phyloP scores from a whole-genome alignment of 2,329 filamentous ascomycete genomes.

The Colletotrichum tropicale region DNA sequence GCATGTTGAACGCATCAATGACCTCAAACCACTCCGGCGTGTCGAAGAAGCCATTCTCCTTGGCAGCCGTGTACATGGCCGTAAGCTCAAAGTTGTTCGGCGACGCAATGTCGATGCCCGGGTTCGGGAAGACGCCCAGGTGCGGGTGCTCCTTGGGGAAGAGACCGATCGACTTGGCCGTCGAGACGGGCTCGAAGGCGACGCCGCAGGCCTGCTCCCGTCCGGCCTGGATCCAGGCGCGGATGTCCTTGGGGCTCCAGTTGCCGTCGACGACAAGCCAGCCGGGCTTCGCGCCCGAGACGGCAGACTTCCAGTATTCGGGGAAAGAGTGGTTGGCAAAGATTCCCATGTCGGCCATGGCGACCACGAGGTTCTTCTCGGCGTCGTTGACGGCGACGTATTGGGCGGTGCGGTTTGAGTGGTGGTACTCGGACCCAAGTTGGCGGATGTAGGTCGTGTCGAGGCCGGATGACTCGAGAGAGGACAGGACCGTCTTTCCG shows the following conservation, averaged over 20 bases:
- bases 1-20: conserved; percentile 77
- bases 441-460: conserved; percentile 66
- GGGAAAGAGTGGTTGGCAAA: conserved; percentile 63
- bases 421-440: conserved; percentile 51
- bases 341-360: conserved; percentile 95
- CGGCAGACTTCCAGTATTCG: conserved; percentile 63
- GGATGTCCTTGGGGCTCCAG: conserved; percentile 72
- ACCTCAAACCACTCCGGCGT: conserved; percentile 76
- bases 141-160: conserved; percentile 56
- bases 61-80: conserved; percentile 78
- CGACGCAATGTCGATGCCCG: conserved; percentile 75
- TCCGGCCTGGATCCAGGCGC: conserved; percentile 69
- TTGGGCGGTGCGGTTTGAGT: conserved; percentile 76
- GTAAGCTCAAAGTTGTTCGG: conserved; percentile 85
- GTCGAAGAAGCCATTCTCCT: conserved; percentile 70
- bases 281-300: conserved; percentile 63
- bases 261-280: conserved; percentile 90
- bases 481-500: conserved; percentile 73
- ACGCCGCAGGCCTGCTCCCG: conserved; percentile 62
- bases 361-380: conserved; percentile 83
- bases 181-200: conserved; percentile 89
- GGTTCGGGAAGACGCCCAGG: conserved; percentile 60
- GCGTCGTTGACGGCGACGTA: conserved; percentile 90
- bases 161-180: conserved; percentile 74
- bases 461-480: conserved; percentile 68